Conservation (phyloP, 257 asterid genomes). For the Ligustrum vulgare region DNA sequence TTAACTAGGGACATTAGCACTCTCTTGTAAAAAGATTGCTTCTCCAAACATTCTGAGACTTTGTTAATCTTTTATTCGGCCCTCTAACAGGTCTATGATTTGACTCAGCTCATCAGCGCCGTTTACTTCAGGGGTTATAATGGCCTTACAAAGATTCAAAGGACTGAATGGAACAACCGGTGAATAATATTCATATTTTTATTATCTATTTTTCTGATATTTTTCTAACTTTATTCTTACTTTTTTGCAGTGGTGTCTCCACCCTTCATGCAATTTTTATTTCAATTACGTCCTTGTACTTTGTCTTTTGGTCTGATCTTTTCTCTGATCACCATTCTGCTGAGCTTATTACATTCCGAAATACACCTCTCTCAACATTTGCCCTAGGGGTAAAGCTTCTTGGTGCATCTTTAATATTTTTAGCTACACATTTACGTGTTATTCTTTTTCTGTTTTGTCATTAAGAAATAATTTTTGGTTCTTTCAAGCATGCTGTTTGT, state of each 20-base stretch:
- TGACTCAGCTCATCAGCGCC: constrained; percentile 78
- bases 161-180: constrained; percentile 95
- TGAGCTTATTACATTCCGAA: constrained; percentile 64
- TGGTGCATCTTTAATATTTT: constrained; percentile 17
- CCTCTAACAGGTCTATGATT: constrained; percentile 66
- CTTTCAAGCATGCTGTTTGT: constrained; percentile 1
- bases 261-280: constrained; percentile 88
- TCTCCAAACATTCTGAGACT: constrained; percentile 2
- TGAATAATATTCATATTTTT: constrained; percentile 29
- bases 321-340: constrained; percentile 61
- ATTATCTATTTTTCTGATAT: constrained; percentile 16
- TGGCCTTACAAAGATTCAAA: constrained; percentile 77
- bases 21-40: not conserved
- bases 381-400: constrained; percentile 68
- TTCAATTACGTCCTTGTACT: constrained; percentile 68
- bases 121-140: constrained; percentile 68
- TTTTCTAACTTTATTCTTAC: constrained; percentile 32
- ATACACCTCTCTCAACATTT: constrained; percentile 73
- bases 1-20: not conserved
- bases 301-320: constrained; percentile 82
- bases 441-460: not conserved
- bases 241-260: constrained; percentile 79
- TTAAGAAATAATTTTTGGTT: not conserved
- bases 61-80: constrained; percentile 19
- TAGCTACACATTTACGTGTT: not conserved